Percentiles rank a stretch among this genome's conserved stretches.
These are phyloP conservation scores for Cryphonectria parasitica DNA, from an alignment of 2,329 filamentous ascomycete genomes.

Conservation along the genomic window DNA sequence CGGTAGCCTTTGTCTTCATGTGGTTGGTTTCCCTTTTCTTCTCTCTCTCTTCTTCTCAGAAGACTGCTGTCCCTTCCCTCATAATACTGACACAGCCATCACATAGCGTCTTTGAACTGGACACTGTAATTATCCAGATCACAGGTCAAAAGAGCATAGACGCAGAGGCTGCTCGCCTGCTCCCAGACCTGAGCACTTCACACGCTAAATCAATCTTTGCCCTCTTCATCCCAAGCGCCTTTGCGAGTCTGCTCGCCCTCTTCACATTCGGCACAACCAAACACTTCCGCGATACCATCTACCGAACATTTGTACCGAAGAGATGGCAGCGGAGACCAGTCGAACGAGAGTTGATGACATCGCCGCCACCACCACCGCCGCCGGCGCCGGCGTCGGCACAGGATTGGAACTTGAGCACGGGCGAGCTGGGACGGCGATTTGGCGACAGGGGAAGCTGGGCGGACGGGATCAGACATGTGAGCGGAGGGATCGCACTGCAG, in stretches of 20 bases:
- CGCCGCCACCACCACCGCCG: not conserved
- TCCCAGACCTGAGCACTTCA: conserved; percentile 18
- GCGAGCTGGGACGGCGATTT: not conserved
- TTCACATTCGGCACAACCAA: conserved; percentile 35
- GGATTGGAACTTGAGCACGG: not conserved
- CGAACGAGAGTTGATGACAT: not conserved
- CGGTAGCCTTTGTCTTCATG: conserved; percentile 23
- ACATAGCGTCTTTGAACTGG: conserved; percentile 23
- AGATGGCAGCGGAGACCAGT: conserved; percentile 11
- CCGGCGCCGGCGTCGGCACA: not conserved
- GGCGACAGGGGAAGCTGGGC: conserved; percentile 4
- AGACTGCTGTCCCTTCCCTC: not conserved
- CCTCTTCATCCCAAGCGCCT: conserved; percentile 32
- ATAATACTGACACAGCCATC: not conserved
- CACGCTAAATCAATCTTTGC: not conserved
- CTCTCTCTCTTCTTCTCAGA: not conserved
- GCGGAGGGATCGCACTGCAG: not conserved
- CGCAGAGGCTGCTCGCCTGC: conserved; percentile 37
- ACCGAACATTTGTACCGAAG: conserved; percentile 30
- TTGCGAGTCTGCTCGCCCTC: conserved; percentile 32
- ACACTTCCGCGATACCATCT: conserved; percentile 32
- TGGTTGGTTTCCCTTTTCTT: conserved; percentile 12
- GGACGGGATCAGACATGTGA: conserved; percentile 6
- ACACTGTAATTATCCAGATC: conserved; percentile 16
- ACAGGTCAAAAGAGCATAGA: conserved; percentile 34